These are phyloP conservation scores for Gossypium gossypioides DNA, from an alignment of 441 rosid genomes.

Conservation along the genomic window DNA sequence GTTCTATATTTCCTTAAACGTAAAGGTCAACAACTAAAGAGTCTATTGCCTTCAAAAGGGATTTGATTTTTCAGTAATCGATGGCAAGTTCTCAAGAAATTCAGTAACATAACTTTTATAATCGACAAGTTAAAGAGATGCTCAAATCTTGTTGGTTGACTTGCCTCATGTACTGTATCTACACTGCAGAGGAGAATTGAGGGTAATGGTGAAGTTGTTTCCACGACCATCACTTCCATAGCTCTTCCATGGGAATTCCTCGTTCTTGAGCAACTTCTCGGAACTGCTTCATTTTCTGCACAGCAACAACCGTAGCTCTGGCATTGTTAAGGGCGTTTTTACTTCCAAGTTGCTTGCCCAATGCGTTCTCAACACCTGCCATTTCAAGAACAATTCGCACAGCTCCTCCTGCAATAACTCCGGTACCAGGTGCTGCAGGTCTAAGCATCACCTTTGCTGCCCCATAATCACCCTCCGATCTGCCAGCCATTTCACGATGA, in stretches of 20 bases:
- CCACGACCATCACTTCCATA: slow-evolving; percentile 51
- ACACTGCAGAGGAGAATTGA: neutral
- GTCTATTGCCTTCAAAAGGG: too few relatives aligned
- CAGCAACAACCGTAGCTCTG: slow-evolving; percentile 77
- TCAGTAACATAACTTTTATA: neutral
- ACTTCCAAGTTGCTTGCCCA: slow-evolving; percentile 78
- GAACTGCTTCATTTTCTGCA: slow-evolving; percentile 74
- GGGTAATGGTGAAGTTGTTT: neutral
- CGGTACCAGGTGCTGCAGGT: slow-evolving; percentile 92
- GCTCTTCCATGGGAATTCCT: slow-evolving; percentile 89
- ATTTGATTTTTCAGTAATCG: too few relatives aligned
- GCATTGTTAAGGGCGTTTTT: slow-evolving; percentile 86
- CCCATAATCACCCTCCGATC: slow-evolving; percentile 81
- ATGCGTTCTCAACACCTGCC: slow-evolving; percentile 87
- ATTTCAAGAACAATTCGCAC: slow-evolving; percentile 84
- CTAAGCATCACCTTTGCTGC: slow-evolving; percentile 95
- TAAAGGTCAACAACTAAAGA: too few relatives aligned
- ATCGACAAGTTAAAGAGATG: neutral
- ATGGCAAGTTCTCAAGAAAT: neutral
- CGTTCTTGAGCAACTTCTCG: slow-evolving; percentile 75
- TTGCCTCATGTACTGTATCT: slow-evolving; percentile 18
- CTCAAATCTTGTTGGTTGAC: slow-evolving; percentile 9
- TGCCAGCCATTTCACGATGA: slow-evolving; percentile 24
- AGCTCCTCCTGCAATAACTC: slow-evolving; percentile 92
- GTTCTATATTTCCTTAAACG: too few relatives aligned